These are phyloP conservation scores for Salix koriyanagi DNA, from an alignment of 345 rosid species.

Conservation along the genomic window DNA sequence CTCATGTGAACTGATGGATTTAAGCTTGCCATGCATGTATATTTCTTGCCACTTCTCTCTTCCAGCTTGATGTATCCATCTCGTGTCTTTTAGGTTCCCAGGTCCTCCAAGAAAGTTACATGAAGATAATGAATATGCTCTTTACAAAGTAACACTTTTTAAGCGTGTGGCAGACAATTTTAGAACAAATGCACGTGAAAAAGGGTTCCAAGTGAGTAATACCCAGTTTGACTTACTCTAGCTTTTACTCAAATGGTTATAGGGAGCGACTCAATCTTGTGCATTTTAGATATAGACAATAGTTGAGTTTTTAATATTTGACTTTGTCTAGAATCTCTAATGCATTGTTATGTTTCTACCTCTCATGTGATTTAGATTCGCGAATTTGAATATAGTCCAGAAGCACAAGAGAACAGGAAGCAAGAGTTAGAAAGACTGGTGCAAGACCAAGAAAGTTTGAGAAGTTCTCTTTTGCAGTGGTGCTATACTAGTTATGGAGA, in stretches of 20 bases:
- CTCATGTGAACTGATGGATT: background rate
- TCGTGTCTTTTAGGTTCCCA: slow-evolving; percentile 68
- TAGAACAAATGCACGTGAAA: slow-evolving; percentile 73
- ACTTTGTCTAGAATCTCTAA: slow-evolving; percentile 1
- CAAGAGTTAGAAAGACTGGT: slow-evolving; percentile 73
- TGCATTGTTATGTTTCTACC: background rate
- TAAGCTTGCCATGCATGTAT: background rate
- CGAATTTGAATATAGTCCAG: slow-evolving; percentile 84
- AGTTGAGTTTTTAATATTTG: background rate
- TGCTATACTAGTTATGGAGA: slow-evolving; percentile 96
- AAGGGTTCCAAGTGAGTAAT: slow-evolving; percentile 82
- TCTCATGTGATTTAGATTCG: slow-evolving; percentile 52
- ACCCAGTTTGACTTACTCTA: slow-evolving; percentile 3
- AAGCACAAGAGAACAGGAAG: slow-evolving; percentile 81
- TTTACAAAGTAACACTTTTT: slow-evolving; percentile 81
- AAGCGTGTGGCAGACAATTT: slow-evolving; percentile 91
- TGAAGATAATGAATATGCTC: slow-evolving; percentile 99
- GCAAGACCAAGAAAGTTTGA: slow-evolving; percentile 72
- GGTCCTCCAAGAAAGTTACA: slow-evolving; percentile 85
- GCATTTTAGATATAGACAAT: background rate
- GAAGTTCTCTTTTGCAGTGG: slow-evolving; percentile 96
- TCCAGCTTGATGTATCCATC: slow-evolving; percentile 1
- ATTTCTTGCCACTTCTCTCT: background rate
- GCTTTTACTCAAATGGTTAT: background rate
- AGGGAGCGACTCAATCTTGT: background rate